These are phyloP conservation scores for Colletotrichum higginsianum DNA, from an alignment of 2,329 filamentous ascomycete genomes.

Conservation along the genomic window DNA sequence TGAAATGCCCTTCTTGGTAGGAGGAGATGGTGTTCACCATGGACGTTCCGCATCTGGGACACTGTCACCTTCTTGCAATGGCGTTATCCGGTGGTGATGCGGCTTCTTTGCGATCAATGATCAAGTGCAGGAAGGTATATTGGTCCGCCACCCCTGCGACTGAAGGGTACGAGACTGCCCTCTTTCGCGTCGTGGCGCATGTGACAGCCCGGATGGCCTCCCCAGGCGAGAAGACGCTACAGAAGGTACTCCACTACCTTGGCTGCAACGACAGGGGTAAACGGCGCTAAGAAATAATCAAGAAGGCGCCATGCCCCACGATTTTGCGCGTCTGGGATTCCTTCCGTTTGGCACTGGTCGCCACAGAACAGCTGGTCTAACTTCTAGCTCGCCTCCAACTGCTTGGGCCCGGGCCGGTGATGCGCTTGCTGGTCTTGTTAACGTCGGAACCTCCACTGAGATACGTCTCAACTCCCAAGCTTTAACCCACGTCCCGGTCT, in stretches of 20 bases:
- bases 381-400: slow-evolving; percentile 13
- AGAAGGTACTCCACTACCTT: slow-evolving; percentile 25
- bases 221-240: slow-evolving; percentile 16
- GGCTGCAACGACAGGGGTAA: slow-evolving; percentile 35
- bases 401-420: slow-evolving; percentile 17
- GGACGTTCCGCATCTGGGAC: slow-evolving; percentile 3
- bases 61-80: not conserved
- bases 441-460: slow-evolving; percentile 17
- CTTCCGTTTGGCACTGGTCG: slow-evolving; percentile 23
- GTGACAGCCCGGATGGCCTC: slow-evolving; percentile 45
- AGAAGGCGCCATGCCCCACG: slow-evolving; percentile 44
- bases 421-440: slow-evolving; percentile 11
- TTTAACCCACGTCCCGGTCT: slow-evolving; percentile 19
- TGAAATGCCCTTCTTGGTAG: slow-evolving; percentile 18
- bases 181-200: slow-evolving; percentile 41
- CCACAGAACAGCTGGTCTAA: slow-evolving; percentile 2
- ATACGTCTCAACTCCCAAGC: slow-evolving; percentile 12
- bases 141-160: slow-evolving; percentile 6
- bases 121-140: too few relatives aligned
- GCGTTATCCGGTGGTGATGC: not conserved
- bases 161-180: slow-evolving; percentile 25
- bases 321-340: slow-evolving; percentile 33
- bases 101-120: not conserved
- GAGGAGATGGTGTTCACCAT: slow-evolving; percentile 13
- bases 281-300: slow-evolving; percentile 44